Conservation (phyloP, 192 early-diverging fungal species). For the Entophlyctis luteolus region DNA sequence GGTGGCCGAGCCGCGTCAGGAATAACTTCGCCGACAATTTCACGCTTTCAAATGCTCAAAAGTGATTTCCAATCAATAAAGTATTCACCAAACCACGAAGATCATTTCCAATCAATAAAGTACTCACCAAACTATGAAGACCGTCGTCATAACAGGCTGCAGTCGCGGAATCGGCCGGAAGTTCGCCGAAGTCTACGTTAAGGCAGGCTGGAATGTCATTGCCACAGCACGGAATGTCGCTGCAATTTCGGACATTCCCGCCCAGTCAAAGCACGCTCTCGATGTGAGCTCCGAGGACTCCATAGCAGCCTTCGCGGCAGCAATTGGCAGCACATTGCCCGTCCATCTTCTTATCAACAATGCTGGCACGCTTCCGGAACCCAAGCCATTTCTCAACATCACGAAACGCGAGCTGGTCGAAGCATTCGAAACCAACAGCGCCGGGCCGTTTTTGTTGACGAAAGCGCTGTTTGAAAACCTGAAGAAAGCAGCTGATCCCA, state of each 20-base stretch:
- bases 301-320: background rate
- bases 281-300: slow-evolving; percentile 9
- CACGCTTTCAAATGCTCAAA: too few species aligned
- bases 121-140: background rate
- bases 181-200: background rate
- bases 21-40: too few species aligned
- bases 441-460: slow-evolving; percentile 31
- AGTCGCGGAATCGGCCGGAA: background rate
- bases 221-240: slow-evolving; percentile 1
- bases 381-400: background rate
- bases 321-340: background rate
- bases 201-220: slow-evolving; percentile 3
- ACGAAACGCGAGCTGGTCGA: background rate
- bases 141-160: slow-evolving; percentile 12
- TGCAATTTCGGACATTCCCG: background rate
- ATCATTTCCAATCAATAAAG: background rate
- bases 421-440: slow-evolving; percentile 21
- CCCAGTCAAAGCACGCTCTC: background rate
- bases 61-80: background rate
- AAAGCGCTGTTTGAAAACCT: slow-evolving; percentile 20
- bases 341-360: slow-evolving; percentile 21
- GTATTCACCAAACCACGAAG: background rate
- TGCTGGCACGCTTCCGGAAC: background rate
- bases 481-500: background rate
- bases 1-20: slow-evolving; percentile 22